Evolutionary conservation across 768 basidiomycete species (phyloP).

Genomic region (Leccinum boreale): DNA sequence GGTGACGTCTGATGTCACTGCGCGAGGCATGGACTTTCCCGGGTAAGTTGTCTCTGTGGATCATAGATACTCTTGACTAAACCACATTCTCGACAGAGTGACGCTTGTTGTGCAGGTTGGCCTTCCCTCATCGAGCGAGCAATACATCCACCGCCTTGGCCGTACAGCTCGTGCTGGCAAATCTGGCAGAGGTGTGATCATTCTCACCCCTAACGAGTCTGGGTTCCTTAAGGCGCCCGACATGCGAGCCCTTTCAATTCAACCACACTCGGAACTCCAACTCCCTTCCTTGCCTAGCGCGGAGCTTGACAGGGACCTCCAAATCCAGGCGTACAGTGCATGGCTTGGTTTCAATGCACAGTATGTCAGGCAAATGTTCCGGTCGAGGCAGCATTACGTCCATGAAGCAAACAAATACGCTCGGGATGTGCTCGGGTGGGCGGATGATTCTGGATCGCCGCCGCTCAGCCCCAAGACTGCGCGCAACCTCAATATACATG

Average conservation of each 20-base stretch:
- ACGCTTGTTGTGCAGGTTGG: slow-evolving; percentile 61
- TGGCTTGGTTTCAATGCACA: slow-evolving; percentile 58
- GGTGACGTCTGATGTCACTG: slow-evolving; percentile 55
- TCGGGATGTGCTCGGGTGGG: slow-evolving; percentile 37
- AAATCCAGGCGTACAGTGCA: slow-evolving; percentile 50
- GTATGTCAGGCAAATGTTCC: slow-evolving; percentile 34
- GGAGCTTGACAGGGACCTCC: slow-evolving; percentile 36
- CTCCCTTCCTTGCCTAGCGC: slow-evolving; percentile 22
- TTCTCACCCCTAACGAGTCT: slow-evolving; percentile 50
- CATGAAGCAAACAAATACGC: slow-evolving; percentile 37
- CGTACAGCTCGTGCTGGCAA: slow-evolving; percentile 75
- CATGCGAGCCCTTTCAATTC: slow-evolving; percentile 42
- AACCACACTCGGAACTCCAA: slow-evolving; percentile 23
- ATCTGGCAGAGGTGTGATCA: slow-evolving; percentile 54
- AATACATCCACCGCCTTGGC: slow-evolving; percentile 78
- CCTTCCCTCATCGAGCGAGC: slow-evolving; percentile 66
- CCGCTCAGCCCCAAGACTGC: slow-evolving; percentile 41
- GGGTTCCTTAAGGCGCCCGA: slow-evolving; percentile 43
- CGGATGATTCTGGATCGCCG: slow-evolving; percentile 30
- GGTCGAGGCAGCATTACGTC: slow-evolving; percentile 41
- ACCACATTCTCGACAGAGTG: slow-evolving; percentile 35
- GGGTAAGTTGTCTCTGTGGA: slow-evolving; percentile 32
- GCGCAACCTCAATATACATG: slow-evolving; percentile 50
- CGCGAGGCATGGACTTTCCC: slow-evolving; percentile 68
- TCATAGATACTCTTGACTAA: slow-evolving; percentile 6